These are phyloP conservation scores for Chaetoceros muelleri DNA, from an alignment of 108 stramenopile species.

Conservation along the genomic window DNA sequence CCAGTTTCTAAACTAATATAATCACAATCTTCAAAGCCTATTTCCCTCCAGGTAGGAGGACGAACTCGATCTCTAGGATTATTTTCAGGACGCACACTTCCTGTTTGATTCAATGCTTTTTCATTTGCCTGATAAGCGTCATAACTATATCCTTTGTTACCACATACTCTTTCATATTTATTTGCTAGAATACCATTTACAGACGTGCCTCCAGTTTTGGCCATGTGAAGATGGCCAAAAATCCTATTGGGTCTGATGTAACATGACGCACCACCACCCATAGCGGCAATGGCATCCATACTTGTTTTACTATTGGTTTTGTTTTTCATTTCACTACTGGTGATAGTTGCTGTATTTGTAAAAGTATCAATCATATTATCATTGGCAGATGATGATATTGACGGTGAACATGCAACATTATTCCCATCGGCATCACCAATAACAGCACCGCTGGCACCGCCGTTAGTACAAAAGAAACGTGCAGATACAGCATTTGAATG, in stretches of 20 bases:
- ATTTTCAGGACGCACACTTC: background rate
- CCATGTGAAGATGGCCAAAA: constrained; percentile 27
- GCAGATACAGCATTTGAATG: too few relatives aligned
- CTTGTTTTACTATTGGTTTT: too few relatives aligned
- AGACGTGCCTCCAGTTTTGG: constrained; percentile 23
- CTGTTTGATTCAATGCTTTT: background rate
- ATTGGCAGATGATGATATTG: too few relatives aligned
- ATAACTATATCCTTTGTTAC: constrained; percentile 24
- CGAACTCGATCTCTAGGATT: background rate
- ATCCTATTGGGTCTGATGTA: background rate
- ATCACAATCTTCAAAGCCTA: constrained; percentile 14
- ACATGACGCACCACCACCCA: too few relatives aligned
- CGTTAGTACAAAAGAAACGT: too few relatives aligned
- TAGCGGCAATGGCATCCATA: too few relatives aligned
- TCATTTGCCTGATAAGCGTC: constrained; percentile 16
- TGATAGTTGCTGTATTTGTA: too few relatives aligned
- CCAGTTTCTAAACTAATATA: background rate
- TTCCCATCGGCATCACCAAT: too few relatives aligned
- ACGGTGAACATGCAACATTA: too few relatives aligned
- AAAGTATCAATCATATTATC: too few relatives aligned
- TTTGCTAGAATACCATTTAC: constrained; percentile 20
- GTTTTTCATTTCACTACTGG: too few relatives aligned
- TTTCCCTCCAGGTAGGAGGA: background rate
- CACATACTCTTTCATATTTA: constrained; percentile 18
- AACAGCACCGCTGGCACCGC: too few relatives aligned